Evolutionary conservation across 2,329 filamentous ascomycete genomes (phyloP).

Genomic region (Helotiales sp.): DNA sequence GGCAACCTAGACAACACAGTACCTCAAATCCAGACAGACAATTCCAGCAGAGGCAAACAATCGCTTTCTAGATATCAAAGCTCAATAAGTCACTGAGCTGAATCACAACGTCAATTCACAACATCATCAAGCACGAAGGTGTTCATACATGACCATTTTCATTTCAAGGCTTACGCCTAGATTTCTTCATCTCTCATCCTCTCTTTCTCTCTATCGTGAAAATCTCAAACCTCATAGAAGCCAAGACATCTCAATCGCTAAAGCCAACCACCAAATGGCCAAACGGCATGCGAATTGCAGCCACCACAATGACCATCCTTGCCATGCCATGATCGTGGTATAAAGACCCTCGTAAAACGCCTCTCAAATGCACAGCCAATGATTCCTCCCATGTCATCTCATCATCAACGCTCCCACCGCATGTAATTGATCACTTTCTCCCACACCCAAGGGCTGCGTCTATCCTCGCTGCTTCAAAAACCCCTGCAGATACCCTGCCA

Average conservation of each 20-base stretch:
- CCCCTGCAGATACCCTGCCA: conserved; percentile 63
- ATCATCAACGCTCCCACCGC: conserved; percentile 2
- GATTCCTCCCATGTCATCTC: conserved; percentile 2
- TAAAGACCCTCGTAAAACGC: conserved; percentile 19
- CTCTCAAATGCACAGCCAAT: conserved; percentile 19
- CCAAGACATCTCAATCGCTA: conserved; percentile 10
- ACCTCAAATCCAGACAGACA: too few relatives aligned
- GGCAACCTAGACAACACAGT: too few relatives aligned
- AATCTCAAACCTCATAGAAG: not conserved
- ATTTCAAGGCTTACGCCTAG: not conserved
- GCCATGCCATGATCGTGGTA: conserved; percentile 15
- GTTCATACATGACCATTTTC: not conserved
- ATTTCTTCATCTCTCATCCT: not conserved
- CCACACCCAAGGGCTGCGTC: too few relatives aligned
- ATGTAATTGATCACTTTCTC: not conserved
- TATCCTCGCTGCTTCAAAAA: conserved; percentile 47
- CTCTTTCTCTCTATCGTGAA: too few relatives aligned
- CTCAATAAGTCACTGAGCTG: too few relatives aligned
- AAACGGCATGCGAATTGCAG: not conserved
- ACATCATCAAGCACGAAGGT: too few relatives aligned
- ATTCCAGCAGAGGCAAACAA: too few relatives aligned
- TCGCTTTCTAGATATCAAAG: too few relatives aligned
- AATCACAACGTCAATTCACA: too few relatives aligned
- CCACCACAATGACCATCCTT: conserved; percentile 16
- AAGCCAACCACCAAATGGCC: conserved; percentile 15